These are phyloP conservation scores for Bipolaris bicolor DNA, from an alignment of 2,329 filamentous ascomycete species.

Conservation along the genomic window DNA sequence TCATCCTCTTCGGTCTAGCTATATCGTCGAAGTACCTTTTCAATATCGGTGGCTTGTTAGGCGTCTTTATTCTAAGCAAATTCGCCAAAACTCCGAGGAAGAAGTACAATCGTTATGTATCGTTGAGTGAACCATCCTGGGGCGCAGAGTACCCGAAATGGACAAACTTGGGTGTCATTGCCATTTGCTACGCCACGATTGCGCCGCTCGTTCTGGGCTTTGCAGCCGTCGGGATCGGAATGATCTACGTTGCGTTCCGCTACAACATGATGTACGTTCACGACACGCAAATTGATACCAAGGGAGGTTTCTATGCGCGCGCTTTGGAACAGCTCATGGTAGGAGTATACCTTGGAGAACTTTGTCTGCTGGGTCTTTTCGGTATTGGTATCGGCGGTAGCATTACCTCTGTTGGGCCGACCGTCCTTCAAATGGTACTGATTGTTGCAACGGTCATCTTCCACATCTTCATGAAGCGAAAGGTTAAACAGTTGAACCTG, in stretches of 20 bases:
- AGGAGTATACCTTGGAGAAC: constrained; percentile 55
- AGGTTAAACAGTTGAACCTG: constrained; percentile 39
- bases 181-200: constrained; percentile 56
- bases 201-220: constrained; percentile 57
- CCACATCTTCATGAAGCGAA: constrained; percentile 44
- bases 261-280: constrained; percentile 60
- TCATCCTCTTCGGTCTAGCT: constrained; percentile 78
- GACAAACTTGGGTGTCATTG: constrained; percentile 53
- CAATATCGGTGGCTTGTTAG: constrained; percentile 80
- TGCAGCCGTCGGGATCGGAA: constrained; percentile 51
- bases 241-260: constrained; percentile 56
- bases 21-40: constrained; percentile 57
- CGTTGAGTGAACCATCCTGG: constrained; percentile 54
- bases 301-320: constrained; percentile 54
- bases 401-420: constrained; percentile 46
- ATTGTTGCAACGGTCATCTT: constrained; percentile 51
- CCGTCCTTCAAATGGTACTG: constrained; percentile 51
- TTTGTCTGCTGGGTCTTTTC: constrained; percentile 56
- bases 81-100: constrained; percentile 54
- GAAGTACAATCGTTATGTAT: constrained; percentile 28
- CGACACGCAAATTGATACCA: constrained; percentile 55
- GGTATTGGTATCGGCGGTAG: constrained; percentile 48
- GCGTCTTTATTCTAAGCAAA: constrained; percentile 82
- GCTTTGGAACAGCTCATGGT: constrained; percentile 56
- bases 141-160: constrained; percentile 56